Evolutionary conservation across 208 protist species (phyloP), one percentile per base, ranked within the genome.

Genomic region (Leishmania amazonensis): DNA sequence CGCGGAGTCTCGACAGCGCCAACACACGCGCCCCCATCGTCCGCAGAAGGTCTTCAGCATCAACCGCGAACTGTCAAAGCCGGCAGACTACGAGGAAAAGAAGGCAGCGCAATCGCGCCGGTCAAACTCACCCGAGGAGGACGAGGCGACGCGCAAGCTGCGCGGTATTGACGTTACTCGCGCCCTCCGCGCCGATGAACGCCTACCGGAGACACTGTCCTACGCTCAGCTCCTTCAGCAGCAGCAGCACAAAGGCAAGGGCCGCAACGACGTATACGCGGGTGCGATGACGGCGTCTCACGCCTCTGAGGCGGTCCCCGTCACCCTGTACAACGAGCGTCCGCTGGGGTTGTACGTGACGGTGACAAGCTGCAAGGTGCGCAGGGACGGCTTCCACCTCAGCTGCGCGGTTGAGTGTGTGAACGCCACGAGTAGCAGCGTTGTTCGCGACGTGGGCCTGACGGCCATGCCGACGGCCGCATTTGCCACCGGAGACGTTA

Each of bases 81-180:
- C 93, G 28, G 82, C 80, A 1, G 86, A 90, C 65, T 94, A 93
- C 78, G 81, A 79, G 35, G 84, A 85, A 28, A 78, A 81, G 42
- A 71, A 79, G 15, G 38, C 51, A 31, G 57, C 47, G 71, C 79
- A 81, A 58, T 5, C 15, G 19, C 85, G 77, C 1, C 75, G 83
- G 9, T 73, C 86, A 3, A n/a, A 72, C 31, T 83, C 84, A 15
- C 81, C 84, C 17, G 91, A 94, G 67, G 92, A 93, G 47, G 94
- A 97, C 84, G 92, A 97, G 78, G 93, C 91, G 24, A 95, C 94
- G 45, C 84, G 83, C 40, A 87, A 87, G 77, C 88, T 97, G 76
- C 87, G 94, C 67, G 81, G 85, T 74, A 93, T 97, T 28, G 94
- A 97, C 81, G 90, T 97, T 77, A 96, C 91, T 42, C 90, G 85